Base-by-base conservation (phyloP, 495 filamentous ascomycete genomes). In the Trypethelium eluteriae region DNA sequence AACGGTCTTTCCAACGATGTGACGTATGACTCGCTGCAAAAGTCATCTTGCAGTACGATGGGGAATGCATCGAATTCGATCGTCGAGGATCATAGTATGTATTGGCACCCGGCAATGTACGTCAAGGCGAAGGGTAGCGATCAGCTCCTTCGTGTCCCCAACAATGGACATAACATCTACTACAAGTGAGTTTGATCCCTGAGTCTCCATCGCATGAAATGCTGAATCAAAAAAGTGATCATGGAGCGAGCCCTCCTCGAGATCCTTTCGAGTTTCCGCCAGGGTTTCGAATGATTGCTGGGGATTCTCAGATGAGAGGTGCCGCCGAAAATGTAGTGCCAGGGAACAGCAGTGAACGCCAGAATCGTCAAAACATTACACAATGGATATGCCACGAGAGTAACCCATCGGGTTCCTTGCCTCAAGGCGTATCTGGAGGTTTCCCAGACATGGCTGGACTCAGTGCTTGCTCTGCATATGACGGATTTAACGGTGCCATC, bases 81-180 rank as follows among this genome's bases (percentile, higher is more conserved):
- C 35, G 53, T 39, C 39, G 65, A 50, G 39, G 65, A 67, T 46
- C 35, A 63, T 11, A 67, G 65, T 44, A 38, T 63, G 25, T 67
- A 67, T 57, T 67, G 65, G 65, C 65, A 67, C 59, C 65, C 65
- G 6, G 57, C 65, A 7, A 35, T 67, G n/a, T 67, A 63, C 39
- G 44, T 38, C 2, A 61, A 67, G 38, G 41, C 35, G 12, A 50
- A n/a, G 7, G 61, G 63, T 32, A 41, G 39, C 38, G 34, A 50
- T 35, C 56, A 61, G 12, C 63, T 62, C 57, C 38, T 67, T n/a
- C 36, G 44, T 14, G 39, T 67, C 39, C 65, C 65, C 2, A 63
- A 39, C 39, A 49, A 46, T 2, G 59, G 65, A 39, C 65, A 67
- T 57, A 67, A 67, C 18, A 38, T 67, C 57, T 67, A 67, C 57